Evolutionary conservation across 176 grass and related monocot species (phyloP).

Genomic region (Paspalum vaginatum): DNA sequence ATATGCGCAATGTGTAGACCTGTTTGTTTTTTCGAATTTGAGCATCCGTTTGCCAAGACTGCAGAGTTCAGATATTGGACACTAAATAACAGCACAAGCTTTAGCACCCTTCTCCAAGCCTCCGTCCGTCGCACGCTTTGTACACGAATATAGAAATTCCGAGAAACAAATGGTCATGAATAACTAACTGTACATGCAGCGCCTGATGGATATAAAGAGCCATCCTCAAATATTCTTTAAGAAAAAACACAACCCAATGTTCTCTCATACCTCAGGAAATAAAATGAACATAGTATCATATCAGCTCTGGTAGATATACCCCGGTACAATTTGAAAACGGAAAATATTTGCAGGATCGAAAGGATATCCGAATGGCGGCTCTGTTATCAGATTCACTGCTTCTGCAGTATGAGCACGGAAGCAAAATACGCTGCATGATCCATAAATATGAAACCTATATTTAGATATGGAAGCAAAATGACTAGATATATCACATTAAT

Average conservation of each 20-base stretch:
- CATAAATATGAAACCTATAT: neutral
- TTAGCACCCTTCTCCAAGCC: neutral
- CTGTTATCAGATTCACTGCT: neutral
- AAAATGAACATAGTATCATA: neutral
- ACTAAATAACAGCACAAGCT: neutral
- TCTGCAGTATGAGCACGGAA: neutral
- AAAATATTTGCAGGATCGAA: neutral
- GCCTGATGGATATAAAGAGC: neutral
- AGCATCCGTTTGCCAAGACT: too few species aligned
- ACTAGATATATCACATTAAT: slow-evolving; percentile 3
- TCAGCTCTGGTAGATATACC: too few species aligned
- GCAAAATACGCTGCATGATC: slow-evolving; percentile 2
- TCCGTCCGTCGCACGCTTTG: neutral
- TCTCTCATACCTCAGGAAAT: neutral
- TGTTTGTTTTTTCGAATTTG: too few species aligned
- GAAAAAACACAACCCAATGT: neutral
- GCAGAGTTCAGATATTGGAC: too few species aligned
- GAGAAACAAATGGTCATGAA: too few species aligned
- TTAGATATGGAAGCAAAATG: neutral
- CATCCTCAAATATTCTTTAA: neutral
- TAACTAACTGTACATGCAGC: neutral
- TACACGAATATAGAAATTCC: too few species aligned
- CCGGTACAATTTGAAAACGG: too few species aligned
- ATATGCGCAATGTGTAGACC: too few species aligned
- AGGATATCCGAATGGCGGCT: neutral